A percentile compares a stretch with the other conserved stretches of the same genome.
Conservation (phyloP, 345 rosid genomes). For the Clarkia xantiana region DNA sequence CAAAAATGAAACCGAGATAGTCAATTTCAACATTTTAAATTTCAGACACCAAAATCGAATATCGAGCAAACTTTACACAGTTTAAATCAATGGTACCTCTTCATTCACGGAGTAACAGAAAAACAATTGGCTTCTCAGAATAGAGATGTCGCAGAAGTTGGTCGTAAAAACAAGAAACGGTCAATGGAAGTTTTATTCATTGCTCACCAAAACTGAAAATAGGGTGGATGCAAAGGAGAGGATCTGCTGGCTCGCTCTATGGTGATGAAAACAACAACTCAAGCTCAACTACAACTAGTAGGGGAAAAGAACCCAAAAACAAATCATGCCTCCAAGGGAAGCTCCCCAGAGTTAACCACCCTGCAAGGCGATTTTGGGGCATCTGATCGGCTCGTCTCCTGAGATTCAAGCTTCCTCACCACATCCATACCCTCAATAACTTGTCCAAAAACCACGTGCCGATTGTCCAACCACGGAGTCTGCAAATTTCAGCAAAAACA, state of each 20-base stretch:
- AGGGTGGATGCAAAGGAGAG: not conserved
- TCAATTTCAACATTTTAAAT: too few species aligned
- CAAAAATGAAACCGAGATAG: too few species aligned
- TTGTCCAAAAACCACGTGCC: conserved; percentile 83
- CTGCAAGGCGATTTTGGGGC: conserved; percentile 55
- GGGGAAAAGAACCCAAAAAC: not conserved
- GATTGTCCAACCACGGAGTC: conserved; percentile 86
- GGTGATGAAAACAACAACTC: not conserved
- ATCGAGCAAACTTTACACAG: too few species aligned
- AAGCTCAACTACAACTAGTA: too few species aligned
- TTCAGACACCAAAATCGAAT: too few species aligned
- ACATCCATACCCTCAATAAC: conserved; percentile 73
- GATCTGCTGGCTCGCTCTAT: not conserved
- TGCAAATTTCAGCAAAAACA: conserved; percentile 6
- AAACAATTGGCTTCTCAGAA: too few species aligned
- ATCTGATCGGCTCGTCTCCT: conserved; percentile 61
- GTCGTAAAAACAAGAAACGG: too few species aligned
- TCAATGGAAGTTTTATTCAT: too few species aligned
- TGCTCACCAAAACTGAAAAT: too few species aligned
- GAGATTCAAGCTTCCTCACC: conserved; percentile 55
- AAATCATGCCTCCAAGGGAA: conserved; percentile 52
- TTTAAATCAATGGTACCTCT: too few species aligned
- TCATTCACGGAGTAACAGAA: too few species aligned
- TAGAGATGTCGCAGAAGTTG: too few species aligned
- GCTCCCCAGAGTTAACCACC: conserved; percentile 68